Percentiles rank a stretch among this genome's conserved stretches.
Conservation (phyloP, 495 filamentous ascomycete genomes). For the Penicillium nucicola region DNA sequence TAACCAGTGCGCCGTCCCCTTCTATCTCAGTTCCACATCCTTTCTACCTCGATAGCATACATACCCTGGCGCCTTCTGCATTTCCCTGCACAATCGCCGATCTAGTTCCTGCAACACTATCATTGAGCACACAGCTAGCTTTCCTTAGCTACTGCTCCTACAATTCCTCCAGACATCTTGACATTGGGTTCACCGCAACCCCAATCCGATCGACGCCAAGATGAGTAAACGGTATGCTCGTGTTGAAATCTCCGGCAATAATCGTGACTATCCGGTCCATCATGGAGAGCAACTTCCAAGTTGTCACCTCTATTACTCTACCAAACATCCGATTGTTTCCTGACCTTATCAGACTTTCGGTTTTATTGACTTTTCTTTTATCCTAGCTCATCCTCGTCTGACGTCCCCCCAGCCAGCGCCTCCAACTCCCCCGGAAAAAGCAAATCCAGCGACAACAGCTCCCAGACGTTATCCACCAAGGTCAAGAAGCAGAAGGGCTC, state of each 20-base stretch:
- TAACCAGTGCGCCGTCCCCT: background rate
- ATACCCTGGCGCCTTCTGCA: background rate
- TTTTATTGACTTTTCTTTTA: background rate
- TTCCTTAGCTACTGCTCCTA: no score
- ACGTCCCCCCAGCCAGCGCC: background rate
- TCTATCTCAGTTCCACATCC: no score
- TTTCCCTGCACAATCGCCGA: background rate
- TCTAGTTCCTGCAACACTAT: background rate
- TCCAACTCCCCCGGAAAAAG: background rate
- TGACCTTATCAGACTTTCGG: background rate
- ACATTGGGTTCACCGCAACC: background rate
- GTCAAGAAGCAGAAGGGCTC: background rate
- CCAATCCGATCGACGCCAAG: background rate
- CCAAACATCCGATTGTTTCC: background rate
- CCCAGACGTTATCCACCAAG: background rate
- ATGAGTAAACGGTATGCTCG: conserved; percentile 1
- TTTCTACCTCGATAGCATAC: no score
- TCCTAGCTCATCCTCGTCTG: background rate
- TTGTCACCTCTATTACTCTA: background rate
- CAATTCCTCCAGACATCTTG: background rate
- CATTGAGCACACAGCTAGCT: background rate
- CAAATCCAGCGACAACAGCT: background rate
- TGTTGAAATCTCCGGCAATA: background rate
- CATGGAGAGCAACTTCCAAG: background rate
- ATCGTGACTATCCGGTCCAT: background rate